Conservation (phyloP, 805 yeast genomes). For the Cyberlindnera lachancei region DNA sequence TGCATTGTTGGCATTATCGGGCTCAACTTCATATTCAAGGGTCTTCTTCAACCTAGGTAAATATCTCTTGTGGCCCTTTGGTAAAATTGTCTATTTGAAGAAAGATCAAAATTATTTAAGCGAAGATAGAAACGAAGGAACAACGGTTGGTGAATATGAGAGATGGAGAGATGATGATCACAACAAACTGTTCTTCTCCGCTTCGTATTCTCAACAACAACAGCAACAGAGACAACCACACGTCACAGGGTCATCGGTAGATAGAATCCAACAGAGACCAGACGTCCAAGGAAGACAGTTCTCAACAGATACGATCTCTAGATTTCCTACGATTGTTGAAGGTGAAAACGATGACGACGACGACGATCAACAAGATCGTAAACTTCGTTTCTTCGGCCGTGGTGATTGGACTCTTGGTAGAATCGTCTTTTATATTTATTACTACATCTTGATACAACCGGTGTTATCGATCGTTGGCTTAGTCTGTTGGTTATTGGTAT, state of each 20-base stretch:
- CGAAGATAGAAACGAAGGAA: constrained; percentile 88
- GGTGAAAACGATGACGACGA: constrained; percentile 9
- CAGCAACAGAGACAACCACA: neutral
- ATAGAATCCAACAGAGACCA: neutral
- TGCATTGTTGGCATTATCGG: constrained; percentile 36
- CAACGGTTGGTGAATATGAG: constrained; percentile 75
- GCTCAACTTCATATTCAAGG: constrained; percentile 51
- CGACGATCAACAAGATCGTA: constrained; percentile 23
- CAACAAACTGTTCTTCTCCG: constrained; percentile 66
- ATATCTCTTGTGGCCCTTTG: constrained; percentile 83
- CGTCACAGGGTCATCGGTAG: neutral
- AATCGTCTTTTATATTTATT: constrained; percentile 63
- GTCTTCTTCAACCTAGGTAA: constrained; percentile 54
- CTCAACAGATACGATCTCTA: no score
- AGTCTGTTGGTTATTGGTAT: constrained; percentile 73
- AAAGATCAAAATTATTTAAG: constrained; percentile 73
- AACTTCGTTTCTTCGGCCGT: constrained; percentile 72
- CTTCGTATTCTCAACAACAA: constrained; percentile 12
- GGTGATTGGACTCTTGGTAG: constrained; percentile 89
- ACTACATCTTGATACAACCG: constrained; percentile 67
- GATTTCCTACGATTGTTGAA: no score
- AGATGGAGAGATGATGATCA: constrained; percentile 77
- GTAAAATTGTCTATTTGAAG: constrained; percentile 72
- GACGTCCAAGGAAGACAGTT: neutral
- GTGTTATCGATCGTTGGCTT: constrained; percentile 45